Evolutionary conservation across 495 filamentous ascomycete species (phyloP).

Genomic region (Trichoderma virens): DNA sequence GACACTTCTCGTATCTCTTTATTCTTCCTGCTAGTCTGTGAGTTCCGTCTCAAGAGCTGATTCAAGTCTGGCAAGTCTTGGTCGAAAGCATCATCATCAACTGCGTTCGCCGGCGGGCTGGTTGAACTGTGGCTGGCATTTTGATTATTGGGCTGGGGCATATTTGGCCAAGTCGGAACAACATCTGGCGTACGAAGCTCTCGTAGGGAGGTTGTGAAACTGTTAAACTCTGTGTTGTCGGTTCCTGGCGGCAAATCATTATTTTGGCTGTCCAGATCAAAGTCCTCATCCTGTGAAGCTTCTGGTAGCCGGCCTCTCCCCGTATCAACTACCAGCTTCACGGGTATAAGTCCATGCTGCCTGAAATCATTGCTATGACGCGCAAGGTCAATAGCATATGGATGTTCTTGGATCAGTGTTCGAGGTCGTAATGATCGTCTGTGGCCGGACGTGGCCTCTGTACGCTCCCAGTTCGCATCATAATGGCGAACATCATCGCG

Average conservation of each 20-base stretch:
- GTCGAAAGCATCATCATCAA: not conserved
- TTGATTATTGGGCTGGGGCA: not conserved
- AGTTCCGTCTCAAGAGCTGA: not conserved
- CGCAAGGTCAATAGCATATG: constrained; percentile 61
- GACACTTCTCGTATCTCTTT: too few relatives aligned
- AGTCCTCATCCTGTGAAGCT: constrained; percentile 44
- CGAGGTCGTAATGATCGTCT: constrained; percentile 53
- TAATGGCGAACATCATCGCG: not conserved
- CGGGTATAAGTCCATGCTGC: constrained; percentile 54
- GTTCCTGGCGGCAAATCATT: constrained; percentile 15
- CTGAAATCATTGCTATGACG: constrained; percentile 54
- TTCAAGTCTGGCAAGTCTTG: not conserved
- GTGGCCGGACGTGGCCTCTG: constrained; percentile 17
- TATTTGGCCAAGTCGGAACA: not conserved
- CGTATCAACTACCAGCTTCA: constrained; percentile 38
- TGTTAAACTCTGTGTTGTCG: constrained; percentile 21
- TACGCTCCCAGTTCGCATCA: constrained; percentile 16
- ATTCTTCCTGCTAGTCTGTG: not conserved
- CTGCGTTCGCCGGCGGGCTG: not conserved
- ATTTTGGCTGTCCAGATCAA: constrained; percentile 42
- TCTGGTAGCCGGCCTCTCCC: constrained; percentile 28
- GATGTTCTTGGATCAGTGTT: constrained; percentile 69
- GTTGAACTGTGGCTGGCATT: not conserved
- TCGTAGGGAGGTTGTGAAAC: constrained; percentile 7
- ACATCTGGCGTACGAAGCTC: not conserved